Evolutionary conservation across 257 asterid genomes (phyloP), one percentile per base, ranked within the genome.

Genomic region (Solanum gracilifrons): DNA sequence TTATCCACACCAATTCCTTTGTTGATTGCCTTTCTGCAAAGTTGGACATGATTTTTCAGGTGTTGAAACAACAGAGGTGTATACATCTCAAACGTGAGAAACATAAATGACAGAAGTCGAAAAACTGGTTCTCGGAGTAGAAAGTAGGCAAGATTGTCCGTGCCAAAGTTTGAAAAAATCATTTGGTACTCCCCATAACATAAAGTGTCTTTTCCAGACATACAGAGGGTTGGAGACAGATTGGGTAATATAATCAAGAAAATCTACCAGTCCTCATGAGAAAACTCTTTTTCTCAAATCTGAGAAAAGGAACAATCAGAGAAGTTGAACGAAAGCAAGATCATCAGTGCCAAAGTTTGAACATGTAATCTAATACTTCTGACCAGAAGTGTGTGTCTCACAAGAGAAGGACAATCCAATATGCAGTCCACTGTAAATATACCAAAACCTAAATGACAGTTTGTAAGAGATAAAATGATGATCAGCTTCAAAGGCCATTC

Each of bases 1-100:
- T 93, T 97, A 89, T 97, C 99, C 74, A 97, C 95, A 39, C 99
- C 99, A 89, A 97, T 97, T 85, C 99, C 99, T 91, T 95, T 95
- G 94, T 95, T 97, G 92, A 96, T 92, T 55, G 92, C 84, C 89
- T 89, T 93, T 89, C 99, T 97, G 96, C 90, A 93, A 79, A 39
- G 76, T 86, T 72, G 92, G 48, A 72, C 85, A 46, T 27, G 39
- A 6, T 43, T 43, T 29, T 80, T 80, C 85, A 46, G 66, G 85
- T 27, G 27, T 43, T 46, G 66, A 79, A 43, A 79, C 85, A 77
- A 25, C 13, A 41, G n/a, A 41, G 5, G 2, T n/a, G 0, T n/a
- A 41, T 79, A 41, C 31, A 62, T n/a, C 31, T 62, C 71, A 27
- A 23, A 27, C 85, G 18, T 43, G 64, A 43, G 66, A 43, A 79